Evolutionary conservation across 179 eudicot genomes (phyloP).

Genomic region (Nepenthes alata): DNA sequence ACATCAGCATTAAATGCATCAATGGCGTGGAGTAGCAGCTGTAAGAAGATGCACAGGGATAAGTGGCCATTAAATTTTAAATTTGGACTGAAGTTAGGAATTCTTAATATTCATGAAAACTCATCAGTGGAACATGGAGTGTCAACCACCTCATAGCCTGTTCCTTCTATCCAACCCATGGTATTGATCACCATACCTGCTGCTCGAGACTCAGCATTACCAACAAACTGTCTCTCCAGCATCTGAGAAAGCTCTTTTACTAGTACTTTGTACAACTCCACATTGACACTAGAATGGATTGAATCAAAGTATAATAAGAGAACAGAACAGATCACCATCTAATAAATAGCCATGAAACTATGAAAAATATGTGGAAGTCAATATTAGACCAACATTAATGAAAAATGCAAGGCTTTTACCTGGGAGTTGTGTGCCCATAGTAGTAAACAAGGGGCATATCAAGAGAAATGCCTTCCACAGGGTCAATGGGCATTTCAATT

Average conservation of each 20-base stretch:
- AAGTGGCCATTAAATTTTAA: neutral
- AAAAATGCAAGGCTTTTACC: constrained; percentile 25
- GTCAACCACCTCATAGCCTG: constrained; percentile 69
- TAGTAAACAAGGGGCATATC: constrained; percentile 95
- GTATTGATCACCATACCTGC: constrained; percentile 97
- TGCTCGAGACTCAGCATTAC: constrained; percentile 85
- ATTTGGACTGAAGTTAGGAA: neutral
- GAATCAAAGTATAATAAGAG: too few relatives aligned
- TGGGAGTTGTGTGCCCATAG: constrained; percentile 72
- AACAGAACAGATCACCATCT: too few relatives aligned
- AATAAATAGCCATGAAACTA: too few relatives aligned
- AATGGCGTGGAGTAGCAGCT: constrained; percentile 94
- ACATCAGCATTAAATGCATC: constrained; percentile 79
- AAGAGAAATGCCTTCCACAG: constrained; percentile 95
- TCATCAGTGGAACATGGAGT: too few relatives aligned
- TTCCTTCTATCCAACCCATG: constrained; percentile 97
- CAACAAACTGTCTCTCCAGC: constrained; percentile 74
- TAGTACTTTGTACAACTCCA: constrained; percentile 69
- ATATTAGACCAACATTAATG: too few relatives aligned
- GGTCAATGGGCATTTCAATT: constrained; percentile 95
- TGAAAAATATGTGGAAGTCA: too few relatives aligned
- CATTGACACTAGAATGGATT: constrained; percentile 42
- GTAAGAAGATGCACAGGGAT: constrained; percentile 16
- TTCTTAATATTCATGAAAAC: too few relatives aligned
- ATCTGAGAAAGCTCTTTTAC: constrained; percentile 82